These are phyloP conservation scores for Aegilops speltoides DNA, from an alignment of 176 grass and related monocot genomes.

Conservation along the genomic window DNA sequence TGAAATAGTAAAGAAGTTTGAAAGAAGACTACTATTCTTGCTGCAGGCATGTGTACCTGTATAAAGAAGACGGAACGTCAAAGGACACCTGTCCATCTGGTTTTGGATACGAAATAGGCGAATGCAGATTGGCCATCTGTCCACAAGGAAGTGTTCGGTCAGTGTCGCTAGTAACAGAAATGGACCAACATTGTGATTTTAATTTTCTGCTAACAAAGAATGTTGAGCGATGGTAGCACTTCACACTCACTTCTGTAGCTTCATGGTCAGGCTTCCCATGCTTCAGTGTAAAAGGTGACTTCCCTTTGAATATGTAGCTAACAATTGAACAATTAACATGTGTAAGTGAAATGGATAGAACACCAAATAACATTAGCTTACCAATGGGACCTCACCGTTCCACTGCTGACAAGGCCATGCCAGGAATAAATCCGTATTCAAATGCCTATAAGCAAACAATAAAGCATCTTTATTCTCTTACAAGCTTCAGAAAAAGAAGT, in stretches of 20 bases:
- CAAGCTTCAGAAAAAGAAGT: background rate
- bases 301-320: slow-evolving; percentile 95
- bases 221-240: background rate
- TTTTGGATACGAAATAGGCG: slow-evolving; percentile 71
- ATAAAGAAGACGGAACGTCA: slow-evolving; percentile 90
- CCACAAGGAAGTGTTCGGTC: slow-evolving; percentile 23
- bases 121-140: slow-evolving; percentile 61
- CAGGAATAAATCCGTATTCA: slow-evolving; percentile 82
- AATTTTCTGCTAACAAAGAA: slow-evolving; percentile 15
- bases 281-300: slow-evolving; percentile 77
- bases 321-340: slow-evolving; percentile 15
- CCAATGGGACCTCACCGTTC: slow-evolving; percentile 59
- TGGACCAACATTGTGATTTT: background rate
- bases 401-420: slow-evolving; percentile 88
- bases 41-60: slow-evolving; percentile 49
- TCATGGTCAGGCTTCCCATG: slow-evolving; percentile 89
- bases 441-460: slow-evolving; percentile 65
- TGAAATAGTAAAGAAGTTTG: too few relatives aligned
- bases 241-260: slow-evolving; percentile 79
- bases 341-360: slow-evolving; percentile 24
- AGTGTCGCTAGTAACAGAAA: background rate
- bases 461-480: slow-evolving; percentile 20
- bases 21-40: background rate
- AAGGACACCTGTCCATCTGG: slow-evolving; percentile 85
- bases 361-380: slow-evolving; percentile 17